Evolutionary conservation across 2,329 filamentous ascomycete species (phyloP).

Genomic region (Zasmidium cellare): DNA sequence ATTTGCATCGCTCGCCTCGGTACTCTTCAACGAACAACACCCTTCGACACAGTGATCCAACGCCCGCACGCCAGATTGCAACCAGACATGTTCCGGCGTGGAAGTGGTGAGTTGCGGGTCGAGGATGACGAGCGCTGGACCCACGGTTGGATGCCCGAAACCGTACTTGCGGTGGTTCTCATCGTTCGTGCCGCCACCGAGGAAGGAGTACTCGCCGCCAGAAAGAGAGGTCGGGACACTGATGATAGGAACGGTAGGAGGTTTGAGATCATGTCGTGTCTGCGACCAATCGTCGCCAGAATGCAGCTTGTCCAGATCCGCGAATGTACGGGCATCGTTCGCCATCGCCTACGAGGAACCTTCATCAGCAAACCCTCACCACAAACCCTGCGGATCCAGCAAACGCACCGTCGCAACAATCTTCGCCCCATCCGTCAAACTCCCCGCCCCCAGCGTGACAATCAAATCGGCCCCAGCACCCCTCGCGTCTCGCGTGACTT

Average conservation of each 20-base stretch:
- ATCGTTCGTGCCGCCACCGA: slow-evolving; percentile 41
- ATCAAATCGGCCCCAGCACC: slow-evolving; percentile 47
- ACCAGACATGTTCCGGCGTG: slow-evolving; percentile 57
- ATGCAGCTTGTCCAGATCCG: slow-evolving; percentile 9
- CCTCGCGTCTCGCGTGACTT: slow-evolving; percentile 46
- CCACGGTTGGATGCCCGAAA: slow-evolving; percentile 28
- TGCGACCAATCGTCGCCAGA: slow-evolving; percentile 13
- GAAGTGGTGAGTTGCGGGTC: slow-evolving; percentile 54
- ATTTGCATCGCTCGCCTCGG: slow-evolving; percentile 37
- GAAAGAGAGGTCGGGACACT: slow-evolving; percentile 22
- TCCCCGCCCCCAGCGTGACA: slow-evolving; percentile 57
- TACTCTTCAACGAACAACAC: slow-evolving; percentile 45
- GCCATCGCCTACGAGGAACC: slow-evolving; percentile 11
- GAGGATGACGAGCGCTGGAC: slow-evolving; percentile 56
- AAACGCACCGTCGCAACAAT: slow-evolving; percentile 46
- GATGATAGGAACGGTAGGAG: slow-evolving; percentile 18
- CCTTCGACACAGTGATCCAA: slow-evolving; percentile 62
- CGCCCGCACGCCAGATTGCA: slow-evolving; percentile 58
- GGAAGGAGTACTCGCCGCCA: slow-evolving; percentile 36
- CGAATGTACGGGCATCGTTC: slow-evolving; percentile 13
- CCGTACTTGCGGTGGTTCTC: slow-evolving; percentile 18
- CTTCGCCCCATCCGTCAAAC: slow-evolving; percentile 58
- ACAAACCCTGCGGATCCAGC: not conserved
- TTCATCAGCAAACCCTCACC: not conserved
- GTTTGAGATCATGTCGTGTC: slow-evolving; percentile 3